Conservation (phyloP, 2,329 filamentous ascomycete species). For the Cladosporium sphaerospermum region DNA sequence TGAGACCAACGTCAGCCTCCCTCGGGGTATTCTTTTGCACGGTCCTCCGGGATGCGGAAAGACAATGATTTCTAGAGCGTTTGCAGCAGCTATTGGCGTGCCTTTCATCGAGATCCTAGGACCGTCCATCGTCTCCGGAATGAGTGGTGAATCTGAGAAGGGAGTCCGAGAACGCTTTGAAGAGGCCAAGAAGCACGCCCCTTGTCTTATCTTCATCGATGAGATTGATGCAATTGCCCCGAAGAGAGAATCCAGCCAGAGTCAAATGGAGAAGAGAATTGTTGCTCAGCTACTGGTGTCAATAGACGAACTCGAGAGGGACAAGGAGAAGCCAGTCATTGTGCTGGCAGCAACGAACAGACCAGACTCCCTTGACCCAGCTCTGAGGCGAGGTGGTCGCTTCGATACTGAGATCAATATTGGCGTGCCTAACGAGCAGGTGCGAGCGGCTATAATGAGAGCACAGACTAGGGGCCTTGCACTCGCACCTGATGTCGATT, state of each 20-base stretch:
- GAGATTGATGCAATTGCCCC: conserved; percentile 88
- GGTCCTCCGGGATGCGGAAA: conserved; percentile 83
- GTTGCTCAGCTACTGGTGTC: conserved; percentile 76
- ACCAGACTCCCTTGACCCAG: conserved; percentile 78
- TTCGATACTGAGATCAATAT: conserved; percentile 85
- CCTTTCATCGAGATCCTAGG: conserved; percentile 78
- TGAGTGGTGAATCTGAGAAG: conserved; percentile 86
- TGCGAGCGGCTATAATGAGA: conserved; percentile 70
- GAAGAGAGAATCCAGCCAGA: conserved; percentile 74
- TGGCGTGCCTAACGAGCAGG: conserved; percentile 73
- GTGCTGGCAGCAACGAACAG: conserved; percentile 88
- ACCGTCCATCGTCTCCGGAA: conserved; percentile 74
- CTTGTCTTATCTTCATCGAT: conserved; percentile 86
- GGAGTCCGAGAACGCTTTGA: conserved; percentile 81
- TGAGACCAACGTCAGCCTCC: conserved; percentile 60
- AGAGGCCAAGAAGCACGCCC: conserved; percentile 76
- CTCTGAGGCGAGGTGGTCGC: conserved; percentile 63
- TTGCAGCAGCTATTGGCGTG: conserved; percentile 67
- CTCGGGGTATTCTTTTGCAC: conserved; percentile 70
- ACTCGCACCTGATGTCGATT: conserved; percentile 65
- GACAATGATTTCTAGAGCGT: conserved; percentile 74
- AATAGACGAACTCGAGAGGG: conserved; percentile 70
- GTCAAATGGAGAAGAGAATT: conserved; percentile 85
- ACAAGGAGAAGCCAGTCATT: conserved; percentile 67
- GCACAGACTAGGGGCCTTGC: conserved; percentile 62